These are phyloP conservation scores for Melanogaster broomeanus DNA, from an alignment of 768 basidiomycete species.

Conservation along the genomic window DNA sequence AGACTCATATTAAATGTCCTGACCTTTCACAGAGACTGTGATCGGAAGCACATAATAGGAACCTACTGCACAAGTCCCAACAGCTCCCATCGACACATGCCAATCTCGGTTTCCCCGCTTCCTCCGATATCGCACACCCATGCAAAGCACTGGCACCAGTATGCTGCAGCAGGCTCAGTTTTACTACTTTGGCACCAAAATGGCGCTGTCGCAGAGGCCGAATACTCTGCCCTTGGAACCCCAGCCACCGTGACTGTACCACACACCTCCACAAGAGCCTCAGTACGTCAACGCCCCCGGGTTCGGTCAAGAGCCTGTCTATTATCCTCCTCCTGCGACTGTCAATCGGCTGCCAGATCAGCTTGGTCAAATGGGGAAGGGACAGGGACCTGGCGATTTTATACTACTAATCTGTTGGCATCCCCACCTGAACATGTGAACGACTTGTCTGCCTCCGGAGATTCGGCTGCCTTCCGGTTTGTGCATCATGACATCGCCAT, in stretches of 20 bases:
- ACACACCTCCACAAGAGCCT: slow-evolving; percentile 43
- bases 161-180: slow-evolving; percentile 93
- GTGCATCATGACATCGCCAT: slow-evolving; percentile 73
- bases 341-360: slow-evolving; percentile 75
- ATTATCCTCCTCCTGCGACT: slow-evolving; percentile 39
- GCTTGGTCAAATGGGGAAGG: slow-evolving; percentile 88
- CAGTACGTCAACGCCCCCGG: slow-evolving; percentile 48
- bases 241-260: slow-evolving; percentile 44
- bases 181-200: slow-evolving; percentile 71
- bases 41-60: slow-evolving; percentile 92
- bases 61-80: slow-evolving; percentile 49
- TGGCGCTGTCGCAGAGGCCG: slow-evolving; percentile 45
- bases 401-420: slow-evolving; percentile 90
- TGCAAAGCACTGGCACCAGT: slow-evolving; percentile 83
- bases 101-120: slow-evolving; percentile 46
- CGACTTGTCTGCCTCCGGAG: slow-evolving; percentile 77
- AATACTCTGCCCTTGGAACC: slow-evolving; percentile 39
- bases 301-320: slow-evolving; percentile 44
- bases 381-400: slow-evolving; percentile 75
- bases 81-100: slow-evolving; percentile 40
- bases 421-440: slow-evolving; percentile 91
- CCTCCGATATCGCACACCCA: slow-evolving; percentile 41
- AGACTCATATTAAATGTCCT: slow-evolving; percentile 4
- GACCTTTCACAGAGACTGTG: slow-evolving; percentile 63
- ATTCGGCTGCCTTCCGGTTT: slow-evolving; percentile 87